phyloP scores from a whole-genome alignment of 768 basidiomycete genomes.

The Lactifluus subvellereus region DNA sequence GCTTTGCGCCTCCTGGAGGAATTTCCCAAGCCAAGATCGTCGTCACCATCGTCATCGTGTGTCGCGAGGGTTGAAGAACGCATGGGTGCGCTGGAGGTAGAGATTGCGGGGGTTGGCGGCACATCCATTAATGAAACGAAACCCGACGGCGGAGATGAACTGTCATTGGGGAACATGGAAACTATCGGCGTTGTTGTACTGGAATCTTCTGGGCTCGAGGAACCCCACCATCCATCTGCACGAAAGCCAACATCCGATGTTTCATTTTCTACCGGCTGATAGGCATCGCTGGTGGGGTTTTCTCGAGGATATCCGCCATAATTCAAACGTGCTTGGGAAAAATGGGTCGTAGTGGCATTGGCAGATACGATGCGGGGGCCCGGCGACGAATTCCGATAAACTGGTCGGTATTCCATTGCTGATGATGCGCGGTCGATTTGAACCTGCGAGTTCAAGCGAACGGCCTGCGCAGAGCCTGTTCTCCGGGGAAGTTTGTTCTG shows the following conservation, averaged over 20 bases:
- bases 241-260: neutral
- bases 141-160: slow-evolving; percentile 24
- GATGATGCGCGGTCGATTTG: slow-evolving; percentile 71
- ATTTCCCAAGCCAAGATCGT: slow-evolving; percentile 92
- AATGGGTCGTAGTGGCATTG: slow-evolving; percentile 46
- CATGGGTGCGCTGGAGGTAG: slow-evolving; percentile 19
- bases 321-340: slow-evolving; percentile 38
- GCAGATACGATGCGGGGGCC: slow-evolving; percentile 50
- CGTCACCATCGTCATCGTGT: slow-evolving; percentile 59
- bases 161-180: slow-evolving; percentile 52
- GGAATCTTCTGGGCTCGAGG: slow-evolving; percentile 36
- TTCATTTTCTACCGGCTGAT: slow-evolving; percentile 7
- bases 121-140: slow-evolving; percentile 84
- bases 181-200: slow-evolving; percentile 58
- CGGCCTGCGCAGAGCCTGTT: slow-evolving; percentile 65
- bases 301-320: slow-evolving; percentile 26
- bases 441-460: slow-evolving; percentile 42
- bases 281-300: neutral
- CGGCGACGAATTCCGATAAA: slow-evolving; percentile 44
- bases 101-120: slow-evolving; percentile 35
- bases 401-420: slow-evolving; percentile 65
- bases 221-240: slow-evolving; percentile 55
- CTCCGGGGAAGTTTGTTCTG: slow-evolving; percentile 44
- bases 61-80: slow-evolving; percentile 21
- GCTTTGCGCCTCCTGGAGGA: slow-evolving; percentile 38